Conservation (phyloP, 2,329 filamentous ascomycete genomes). For the Triangularia setosa region DNA sequence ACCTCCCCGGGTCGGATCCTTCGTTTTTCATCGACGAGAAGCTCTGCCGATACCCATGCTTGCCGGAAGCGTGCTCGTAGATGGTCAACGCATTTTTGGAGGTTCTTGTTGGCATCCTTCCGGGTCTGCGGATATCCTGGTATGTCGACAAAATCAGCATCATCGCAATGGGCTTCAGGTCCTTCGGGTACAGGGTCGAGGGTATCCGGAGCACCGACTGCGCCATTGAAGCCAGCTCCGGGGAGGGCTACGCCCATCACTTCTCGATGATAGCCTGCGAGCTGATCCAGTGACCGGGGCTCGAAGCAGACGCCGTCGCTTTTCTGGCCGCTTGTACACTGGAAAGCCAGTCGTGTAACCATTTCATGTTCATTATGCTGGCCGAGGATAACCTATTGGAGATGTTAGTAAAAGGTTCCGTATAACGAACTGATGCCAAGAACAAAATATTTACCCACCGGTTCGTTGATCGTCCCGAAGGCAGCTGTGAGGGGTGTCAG, state of each 20-base stretch:
- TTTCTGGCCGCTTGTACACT: slow-evolving; percentile 18
- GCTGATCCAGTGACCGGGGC: slow-evolving; percentile 24
- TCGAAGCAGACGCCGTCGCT: slow-evolving; percentile 26
- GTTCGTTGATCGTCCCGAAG: slow-evolving; percentile 26
- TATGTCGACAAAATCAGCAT: slow-evolving; percentile 24
- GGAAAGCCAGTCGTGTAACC: slow-evolving; percentile 26
- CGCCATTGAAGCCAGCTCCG: slow-evolving; percentile 24
- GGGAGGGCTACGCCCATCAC: slow-evolving; percentile 20
- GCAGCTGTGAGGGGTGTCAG: slow-evolving; percentile 4
- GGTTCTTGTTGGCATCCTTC: slow-evolving; percentile 16
- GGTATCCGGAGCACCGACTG: slow-evolving; percentile 23
- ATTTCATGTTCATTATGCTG: slow-evolving; percentile 28
- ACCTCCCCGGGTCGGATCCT: slow-evolving; percentile 20
- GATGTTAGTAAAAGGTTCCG: not conserved
- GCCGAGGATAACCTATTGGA: slow-evolving; percentile 10
- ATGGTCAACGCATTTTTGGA: slow-evolving; percentile 24
- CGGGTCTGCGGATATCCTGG: slow-evolving; percentile 23
- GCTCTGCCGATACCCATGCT: slow-evolving; percentile 11
- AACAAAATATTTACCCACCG: not conserved
- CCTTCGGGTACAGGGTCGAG: slow-evolving; percentile 24
- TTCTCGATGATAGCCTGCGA: slow-evolving; percentile 23
- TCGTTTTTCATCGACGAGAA: slow-evolving; percentile 19
- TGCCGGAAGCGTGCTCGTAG: slow-evolving; percentile 24
- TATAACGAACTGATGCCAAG: not conserved
- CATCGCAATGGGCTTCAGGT: slow-evolving; percentile 25